phyloP scores from a whole-genome alignment of 768 basidiomycete species.

The Mycena kentingensis region DNA sequence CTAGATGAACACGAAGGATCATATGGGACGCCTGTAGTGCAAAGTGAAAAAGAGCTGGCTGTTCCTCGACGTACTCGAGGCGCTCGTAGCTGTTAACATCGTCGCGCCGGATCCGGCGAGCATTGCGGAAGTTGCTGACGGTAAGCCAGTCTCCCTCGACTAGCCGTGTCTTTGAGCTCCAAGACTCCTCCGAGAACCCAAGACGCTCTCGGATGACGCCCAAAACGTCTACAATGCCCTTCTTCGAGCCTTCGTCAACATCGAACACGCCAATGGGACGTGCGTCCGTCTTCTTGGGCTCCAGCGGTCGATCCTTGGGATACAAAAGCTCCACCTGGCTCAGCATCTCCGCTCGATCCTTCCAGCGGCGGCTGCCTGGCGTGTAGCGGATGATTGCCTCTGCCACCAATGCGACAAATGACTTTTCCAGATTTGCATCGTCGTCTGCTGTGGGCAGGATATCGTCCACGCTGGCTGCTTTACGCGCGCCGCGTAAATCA shows the following conservation, averaged over 20 bases:
- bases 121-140: slow-evolving; percentile 26
- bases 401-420: slow-evolving; percentile 13
- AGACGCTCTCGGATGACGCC: slow-evolving; percentile 25
- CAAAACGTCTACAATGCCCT: slow-evolving; percentile 28
- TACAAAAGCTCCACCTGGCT: slow-evolving; percentile 9
- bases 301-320: slow-evolving; percentile 26
- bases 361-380: slow-evolving; percentile 17
- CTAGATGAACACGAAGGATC: slow-evolving; percentile 28
- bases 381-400: slow-evolving; percentile 18
- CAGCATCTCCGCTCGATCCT: slow-evolving; percentile 11
- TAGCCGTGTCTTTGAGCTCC: slow-evolving; percentile 25
- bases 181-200: slow-evolving; percentile 20
- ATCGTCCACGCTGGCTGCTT: slow-evolving; percentile 19
- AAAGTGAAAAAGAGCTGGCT: slow-evolving; percentile 29
- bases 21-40: slow-evolving; percentile 28
- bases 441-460: slow-evolving; percentile 24
- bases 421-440: slow-evolving; percentile 14
- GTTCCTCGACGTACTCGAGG: slow-evolving; percentile 27
- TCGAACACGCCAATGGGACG: slow-evolving; percentile 31
- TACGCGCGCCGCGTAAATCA: slow-evolving; percentile 17
- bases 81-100: slow-evolving; percentile 27
- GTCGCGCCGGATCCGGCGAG: slow-evolving; percentile 24
- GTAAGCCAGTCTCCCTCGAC: slow-evolving; percentile 35
- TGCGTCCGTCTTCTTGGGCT: slow-evolving; percentile 25
- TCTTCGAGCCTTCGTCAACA: slow-evolving; percentile 34